Percentiles rank a stretch among this genome's conserved stretches.
Conservation (phyloP, 1,139 yeast species). For the Kodamaea alishanica region DNA sequence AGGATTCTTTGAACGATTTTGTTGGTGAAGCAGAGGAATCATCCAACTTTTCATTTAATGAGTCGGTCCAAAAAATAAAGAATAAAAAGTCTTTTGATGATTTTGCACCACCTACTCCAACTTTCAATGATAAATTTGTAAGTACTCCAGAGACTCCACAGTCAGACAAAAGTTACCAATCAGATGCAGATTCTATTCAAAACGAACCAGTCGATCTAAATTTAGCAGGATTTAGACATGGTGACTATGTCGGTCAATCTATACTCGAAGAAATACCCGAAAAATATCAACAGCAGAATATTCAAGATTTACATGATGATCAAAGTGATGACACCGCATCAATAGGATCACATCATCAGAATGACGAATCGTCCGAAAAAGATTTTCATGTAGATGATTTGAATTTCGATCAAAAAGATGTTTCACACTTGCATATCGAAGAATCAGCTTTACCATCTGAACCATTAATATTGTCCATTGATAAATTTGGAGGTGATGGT, state of each 20-base stretch:
- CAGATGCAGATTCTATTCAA: slow-evolving; percentile 39
- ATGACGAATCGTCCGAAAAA: slow-evolving; percentile 1
- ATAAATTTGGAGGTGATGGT: slow-evolving; percentile 7
- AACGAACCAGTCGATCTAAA: slow-evolving; percentile 31
- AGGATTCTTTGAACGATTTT: too few species aligned
- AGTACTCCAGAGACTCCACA: slow-evolving; percentile 28
- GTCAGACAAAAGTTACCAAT: slow-evolving; percentile 33
- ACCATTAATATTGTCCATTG: slow-evolving; percentile 28
- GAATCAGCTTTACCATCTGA: slow-evolving; percentile 7
- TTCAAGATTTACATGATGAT: too few species aligned
- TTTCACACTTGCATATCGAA: too few species aligned
- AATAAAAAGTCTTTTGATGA: background rate
- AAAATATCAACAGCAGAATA: background rate
- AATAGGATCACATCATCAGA: background rate
- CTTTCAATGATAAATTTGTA: slow-evolving; percentile 9
- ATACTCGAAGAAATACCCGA: slow-evolving; percentile 1
- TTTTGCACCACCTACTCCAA: slow-evolving; percentile 33
- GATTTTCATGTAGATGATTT: too few species aligned
- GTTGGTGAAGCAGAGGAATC: too few species aligned
- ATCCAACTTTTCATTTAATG: too few species aligned
- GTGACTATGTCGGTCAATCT: background rate
- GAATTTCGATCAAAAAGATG: too few species aligned
- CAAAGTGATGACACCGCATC: background rate
- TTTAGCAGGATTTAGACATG: slow-evolving; percentile 10
- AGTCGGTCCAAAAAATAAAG: too few species aligned